Base-by-base conservation (phyloP, 2,329 filamentous ascomycete species). In the Trichoderma polysporum region DNA sequence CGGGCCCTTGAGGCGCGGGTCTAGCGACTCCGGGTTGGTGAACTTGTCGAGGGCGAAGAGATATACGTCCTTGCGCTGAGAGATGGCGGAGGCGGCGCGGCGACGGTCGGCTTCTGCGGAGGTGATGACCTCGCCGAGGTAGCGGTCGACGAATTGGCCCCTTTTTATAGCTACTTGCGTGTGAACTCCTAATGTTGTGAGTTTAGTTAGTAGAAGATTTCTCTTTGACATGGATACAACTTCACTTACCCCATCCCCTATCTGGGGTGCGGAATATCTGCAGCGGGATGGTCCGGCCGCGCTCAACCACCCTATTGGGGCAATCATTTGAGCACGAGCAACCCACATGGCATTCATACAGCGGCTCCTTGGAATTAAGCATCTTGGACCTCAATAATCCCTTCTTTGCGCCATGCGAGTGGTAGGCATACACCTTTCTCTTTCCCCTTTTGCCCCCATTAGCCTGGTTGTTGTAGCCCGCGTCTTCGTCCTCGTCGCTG, bases 21-120 rank as follows among this genome's bases (percentile, higher is more conserved):
- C 86, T 10, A 83, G 78, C 1, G 85, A 87, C 6, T 82, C 71
- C 0, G 82, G 79, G 64, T 90, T 85, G 0, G 82, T 86, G 74
- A 94, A 94, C 74, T 95, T 95, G 80, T 96, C 92, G 1, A 96
- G 86, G 1, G 85, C 88, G 76, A 94, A 95, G 1, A 95, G 84
- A 71, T 95, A 95, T 0, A 91, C 88, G 25, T 91, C 88, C 72
- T 94, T 94, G n/a, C 83, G 83, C 67, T 86, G 82, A 0, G 84
- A 84, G 2, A 85, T 78, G 33, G 82, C 80, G 2, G 87, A 85
- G 0, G 81, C 78, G 1, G 81, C 79, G 7, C 91, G 89, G 2
- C 92, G 88, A 1, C 81, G 80, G 17, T 88, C 84, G 0, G 92
- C 91, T 77, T 94, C 88, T 2, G 76, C 71, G 0, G 83, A 81